Conservation (phyloP, 164 flowering plant genomes). For the Vitis cinerea region DNA sequence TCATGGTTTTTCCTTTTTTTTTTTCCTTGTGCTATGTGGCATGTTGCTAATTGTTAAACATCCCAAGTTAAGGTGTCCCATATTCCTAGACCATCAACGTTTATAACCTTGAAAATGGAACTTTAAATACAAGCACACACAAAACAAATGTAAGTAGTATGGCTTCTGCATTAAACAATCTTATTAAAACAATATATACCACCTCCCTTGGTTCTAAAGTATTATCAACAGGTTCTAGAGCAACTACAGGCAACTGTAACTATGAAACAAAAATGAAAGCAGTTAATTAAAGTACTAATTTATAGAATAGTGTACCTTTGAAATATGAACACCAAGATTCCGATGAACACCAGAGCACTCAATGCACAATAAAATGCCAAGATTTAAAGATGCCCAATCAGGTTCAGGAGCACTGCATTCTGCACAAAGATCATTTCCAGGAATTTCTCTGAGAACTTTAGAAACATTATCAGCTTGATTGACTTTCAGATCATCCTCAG, state of each 20-base stretch:
- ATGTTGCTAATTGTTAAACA: too few species aligned
- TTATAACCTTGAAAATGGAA: too few species aligned
- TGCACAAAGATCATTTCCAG: constrained; percentile 91
- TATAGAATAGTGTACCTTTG: constrained; percentile 58
- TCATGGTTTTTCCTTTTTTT: too few species aligned
- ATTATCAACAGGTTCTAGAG: background rate
- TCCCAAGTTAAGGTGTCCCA: too few species aligned
- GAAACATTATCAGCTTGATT: constrained; percentile 48
- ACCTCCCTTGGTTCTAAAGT: too few species aligned
- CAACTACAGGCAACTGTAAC: background rate
- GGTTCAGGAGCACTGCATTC: constrained; percentile 87
- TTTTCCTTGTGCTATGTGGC: too few species aligned
- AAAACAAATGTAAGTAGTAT: too few species aligned
- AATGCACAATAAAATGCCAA: constrained; percentile 84
- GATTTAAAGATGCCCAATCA: constrained; percentile 96
- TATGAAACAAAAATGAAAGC: background rate
- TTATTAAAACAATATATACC: too few species aligned
- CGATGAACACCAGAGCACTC: constrained; percentile 97
- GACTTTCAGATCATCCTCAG: constrained; percentile 30
- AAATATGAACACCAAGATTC: constrained; percentile 95
- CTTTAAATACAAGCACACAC: too few species aligned
- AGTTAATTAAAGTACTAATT: background rate
- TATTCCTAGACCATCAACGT: too few species aligned
- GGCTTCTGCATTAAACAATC: too few species aligned
- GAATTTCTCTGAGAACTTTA: constrained; percentile 54